Conservation (phyloP, 768 basidiomycete species). For the Coprinopsis cinerea region DNA sequence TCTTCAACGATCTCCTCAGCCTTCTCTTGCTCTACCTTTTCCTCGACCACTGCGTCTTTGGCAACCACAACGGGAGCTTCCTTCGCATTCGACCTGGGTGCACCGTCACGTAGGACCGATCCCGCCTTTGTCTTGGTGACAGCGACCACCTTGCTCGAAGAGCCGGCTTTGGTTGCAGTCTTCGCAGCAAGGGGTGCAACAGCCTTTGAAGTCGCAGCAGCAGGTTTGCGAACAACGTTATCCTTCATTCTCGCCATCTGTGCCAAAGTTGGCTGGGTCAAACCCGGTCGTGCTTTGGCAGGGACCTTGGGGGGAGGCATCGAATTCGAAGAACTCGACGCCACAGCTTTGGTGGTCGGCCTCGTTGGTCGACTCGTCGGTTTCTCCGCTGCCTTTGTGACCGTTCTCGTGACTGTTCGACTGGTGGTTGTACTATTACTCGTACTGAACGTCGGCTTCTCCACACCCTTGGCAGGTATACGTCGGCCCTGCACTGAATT, state of each 20-base stretch:
- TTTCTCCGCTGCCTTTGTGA: not conserved
- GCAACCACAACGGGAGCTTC: constrained; percentile 12
- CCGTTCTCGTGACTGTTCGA: not conserved
- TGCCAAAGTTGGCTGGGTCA: constrained; percentile 23
- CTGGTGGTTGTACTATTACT: not conserved
- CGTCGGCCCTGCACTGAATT: constrained; percentile 8
- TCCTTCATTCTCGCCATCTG: constrained; percentile 22
- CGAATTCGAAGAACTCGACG: not conserved
- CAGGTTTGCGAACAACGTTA: constrained; percentile 4
- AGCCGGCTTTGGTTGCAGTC: not conserved
- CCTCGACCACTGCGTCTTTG: constrained; percentile 5
- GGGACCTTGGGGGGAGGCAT: not conserved
- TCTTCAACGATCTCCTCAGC: constrained; percentile 2
- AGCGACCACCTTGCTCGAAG: not conserved
- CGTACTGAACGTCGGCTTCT: constrained; percentile 1
- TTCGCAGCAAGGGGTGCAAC: too few relatives aligned
- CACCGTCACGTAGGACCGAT: constrained; percentile 1
- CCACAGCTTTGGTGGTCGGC: not conserved
- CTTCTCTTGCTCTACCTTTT: constrained; percentile 12
- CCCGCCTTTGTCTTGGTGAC: not conserved
- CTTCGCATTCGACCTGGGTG: constrained; percentile 2
- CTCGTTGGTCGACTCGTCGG: not conserved
- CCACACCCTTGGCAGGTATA: not conserved
- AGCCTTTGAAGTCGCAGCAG: not conserved
- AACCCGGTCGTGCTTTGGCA: constrained; percentile 1